Evolutionary conservation across 768 basidiomycete species (phyloP).

Genomic region (Trametes gibbosa): DNA sequence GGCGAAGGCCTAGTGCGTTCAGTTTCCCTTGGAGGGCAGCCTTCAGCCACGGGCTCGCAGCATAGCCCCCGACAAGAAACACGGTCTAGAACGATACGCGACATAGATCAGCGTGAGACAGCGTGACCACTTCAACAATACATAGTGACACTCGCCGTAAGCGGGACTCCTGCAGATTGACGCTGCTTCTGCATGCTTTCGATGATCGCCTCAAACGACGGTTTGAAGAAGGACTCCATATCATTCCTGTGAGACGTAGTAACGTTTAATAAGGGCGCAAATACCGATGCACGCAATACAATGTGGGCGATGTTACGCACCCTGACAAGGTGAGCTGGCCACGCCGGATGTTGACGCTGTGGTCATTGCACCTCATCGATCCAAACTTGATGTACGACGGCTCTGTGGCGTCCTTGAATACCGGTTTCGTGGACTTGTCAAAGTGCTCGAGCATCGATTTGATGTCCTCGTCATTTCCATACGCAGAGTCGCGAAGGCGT

Average conservation of each 20-base stretch:
- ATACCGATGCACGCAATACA: neutral
- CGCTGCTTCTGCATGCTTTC: constrained; percentile 11
- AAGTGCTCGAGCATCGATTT: constrained; percentile 37
- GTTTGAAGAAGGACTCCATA: constrained; percentile 43
- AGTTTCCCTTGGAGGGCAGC: constrained; percentile 66
- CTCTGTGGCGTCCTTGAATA: constrained; percentile 39
- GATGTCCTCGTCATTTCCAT: constrained; percentile 33
- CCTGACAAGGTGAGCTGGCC: constrained; percentile 40
- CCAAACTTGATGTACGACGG: constrained; percentile 43
- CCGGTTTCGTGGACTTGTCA: constrained; percentile 40
- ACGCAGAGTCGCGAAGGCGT: constrained; percentile 33
- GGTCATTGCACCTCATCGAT: constrained; percentile 38
- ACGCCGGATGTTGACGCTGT: constrained; percentile 34
- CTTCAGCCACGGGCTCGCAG: constrained; percentile 78
- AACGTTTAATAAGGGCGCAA: too few species aligned
- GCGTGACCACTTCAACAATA: too few species aligned
- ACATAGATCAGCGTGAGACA: too few species aligned
- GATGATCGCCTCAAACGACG: constrained; percentile 40
- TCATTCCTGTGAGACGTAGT: constrained; percentile 28
- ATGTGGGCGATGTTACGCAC: constrained; percentile 26
- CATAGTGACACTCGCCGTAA: neutral
- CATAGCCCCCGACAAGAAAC: constrained; percentile 80
- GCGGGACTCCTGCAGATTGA: constrained; percentile 23
- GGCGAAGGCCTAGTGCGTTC: constrained; percentile 47
- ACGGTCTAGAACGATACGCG: constrained; percentile 47